Conservation (phyloP, 2,329 filamentous ascomycete genomes). For the Akanthomyces muscarius region DNA sequence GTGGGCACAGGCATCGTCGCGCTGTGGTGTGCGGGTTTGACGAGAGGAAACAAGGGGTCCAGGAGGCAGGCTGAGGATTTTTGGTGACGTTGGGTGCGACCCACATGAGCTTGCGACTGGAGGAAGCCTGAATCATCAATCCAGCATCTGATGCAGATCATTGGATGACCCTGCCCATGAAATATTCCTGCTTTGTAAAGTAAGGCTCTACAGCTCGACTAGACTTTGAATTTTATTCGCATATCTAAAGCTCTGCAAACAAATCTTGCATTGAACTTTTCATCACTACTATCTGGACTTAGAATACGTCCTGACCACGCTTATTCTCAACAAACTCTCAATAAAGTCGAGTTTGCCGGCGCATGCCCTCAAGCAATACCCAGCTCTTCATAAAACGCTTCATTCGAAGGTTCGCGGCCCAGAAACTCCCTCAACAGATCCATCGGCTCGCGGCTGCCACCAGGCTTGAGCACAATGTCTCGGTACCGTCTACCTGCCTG, state of each 20-base stretch:
- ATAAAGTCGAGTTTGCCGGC: no score
- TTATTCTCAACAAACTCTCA: no score
- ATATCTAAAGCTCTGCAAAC: no score
- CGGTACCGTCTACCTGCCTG: slow-evolving; percentile 67
- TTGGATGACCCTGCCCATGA: no score
- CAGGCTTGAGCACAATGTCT: slow-evolving; percentile 67
- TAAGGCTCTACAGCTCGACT: no score
- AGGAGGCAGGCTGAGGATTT: background rate
- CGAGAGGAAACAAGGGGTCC: background rate
- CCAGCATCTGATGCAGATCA: no score
- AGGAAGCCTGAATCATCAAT: no score
- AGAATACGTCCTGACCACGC: no score
- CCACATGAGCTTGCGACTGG: slow-evolving; percentile 6
- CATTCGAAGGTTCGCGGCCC: slow-evolving; percentile 63
- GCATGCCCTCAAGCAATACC: slow-evolving; percentile 34
- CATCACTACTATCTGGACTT: no score
- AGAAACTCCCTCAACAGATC: slow-evolving; percentile 66
- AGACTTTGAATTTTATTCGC: no score
- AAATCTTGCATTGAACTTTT: no score
- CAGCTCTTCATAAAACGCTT: slow-evolving; percentile 70
- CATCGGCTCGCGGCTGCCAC: slow-evolving; percentile 73
- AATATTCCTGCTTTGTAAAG: no score
- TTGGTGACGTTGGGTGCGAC: slow-evolving; percentile 1
- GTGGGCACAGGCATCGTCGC: slow-evolving; percentile 50
- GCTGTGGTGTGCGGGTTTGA: background rate